Percentiles rank a stretch among this genome's conserved stretches.
These are phyloP conservation scores for Plantago ovata DNA, from an alignment of 257 asterid species.

Conservation along the genomic window DNA sequence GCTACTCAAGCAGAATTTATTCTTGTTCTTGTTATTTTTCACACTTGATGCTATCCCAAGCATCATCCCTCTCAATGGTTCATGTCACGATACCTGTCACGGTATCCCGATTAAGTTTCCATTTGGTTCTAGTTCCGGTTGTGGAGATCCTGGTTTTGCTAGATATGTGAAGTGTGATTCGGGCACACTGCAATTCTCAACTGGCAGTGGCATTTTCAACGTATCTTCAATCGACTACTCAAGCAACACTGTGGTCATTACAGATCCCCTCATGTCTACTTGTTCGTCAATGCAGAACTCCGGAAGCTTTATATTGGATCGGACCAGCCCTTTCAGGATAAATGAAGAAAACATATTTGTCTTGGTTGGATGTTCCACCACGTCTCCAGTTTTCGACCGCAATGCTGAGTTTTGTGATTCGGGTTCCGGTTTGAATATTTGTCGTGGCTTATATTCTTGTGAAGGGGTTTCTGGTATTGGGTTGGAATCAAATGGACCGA, in stretches of 20 bases:
- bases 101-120: slow-evolving; percentile 49
- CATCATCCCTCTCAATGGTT: slow-evolving; percentile 35
- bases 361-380: slow-evolving; percentile 60
- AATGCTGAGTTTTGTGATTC: slow-evolving; percentile 48
- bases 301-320: slow-evolving; percentile 46
- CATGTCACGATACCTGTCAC: slow-evolving; percentile 31
- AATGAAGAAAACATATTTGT: slow-evolving; percentile 43
- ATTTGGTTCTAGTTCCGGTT: slow-evolving; percentile 57
- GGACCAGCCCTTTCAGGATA: slow-evolving; percentile 37
- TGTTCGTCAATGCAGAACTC: slow-evolving; percentile 75
- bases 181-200: slow-evolving; percentile 37
- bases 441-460: slow-evolving; percentile 63
- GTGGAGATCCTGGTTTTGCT: slow-evolving; percentile 61
- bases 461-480: slow-evolving; percentile 53
- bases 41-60: slow-evolving; percentile 37
- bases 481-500: slow-evolving; percentile 44
- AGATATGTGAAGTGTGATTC: slow-evolving; percentile 36
- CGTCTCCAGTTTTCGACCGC: slow-evolving; percentile 58
- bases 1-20: slow-evolving; percentile 4
- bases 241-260: slow-evolving; percentile 29
- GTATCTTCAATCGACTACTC: slow-evolving; percentile 54
- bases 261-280: slow-evolving; percentile 73
- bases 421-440: slow-evolving; percentile 51
- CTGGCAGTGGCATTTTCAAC: slow-evolving; percentile 39
- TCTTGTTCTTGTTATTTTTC: slow-evolving; percentile 23